phyloP scores from a whole-genome alignment of 129 eudicot species.

The Flaveria bidentis region DNA sequence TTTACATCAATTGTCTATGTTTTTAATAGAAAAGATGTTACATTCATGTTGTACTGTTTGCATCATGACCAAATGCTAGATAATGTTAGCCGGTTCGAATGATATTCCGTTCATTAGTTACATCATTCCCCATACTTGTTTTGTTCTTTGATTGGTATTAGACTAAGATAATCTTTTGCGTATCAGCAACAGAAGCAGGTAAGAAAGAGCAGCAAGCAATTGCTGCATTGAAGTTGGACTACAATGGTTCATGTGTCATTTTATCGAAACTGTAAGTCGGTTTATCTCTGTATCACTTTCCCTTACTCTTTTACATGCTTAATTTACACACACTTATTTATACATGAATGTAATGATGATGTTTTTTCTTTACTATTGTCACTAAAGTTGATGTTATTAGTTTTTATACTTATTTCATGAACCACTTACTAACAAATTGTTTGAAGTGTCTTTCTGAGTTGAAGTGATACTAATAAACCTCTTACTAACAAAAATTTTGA shows the following conservation, averaged over 20 bases:
- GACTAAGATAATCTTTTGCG: not conserved
- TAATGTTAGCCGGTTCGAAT: not conserved
- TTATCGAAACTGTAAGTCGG: constrained; percentile 38
- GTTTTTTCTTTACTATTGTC: no score
- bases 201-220: constrained; percentile 7
- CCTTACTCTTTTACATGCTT: not conserved
- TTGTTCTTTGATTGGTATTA: not conserved
- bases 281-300: not conserved
- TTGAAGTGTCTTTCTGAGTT: not conserved
- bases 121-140: not conserved
- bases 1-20: not conserved
- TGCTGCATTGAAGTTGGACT: constrained; percentile 8
- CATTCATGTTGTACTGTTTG: not conserved
- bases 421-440: no score
- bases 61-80: no score
- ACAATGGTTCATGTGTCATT: constrained; percentile 32
- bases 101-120: not conserved
- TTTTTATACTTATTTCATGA: no score
- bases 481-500: no score
- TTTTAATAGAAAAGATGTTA: not conserved
- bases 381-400: no score
- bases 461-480: not conserved
- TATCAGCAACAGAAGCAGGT: constrained; percentile 3
- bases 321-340: not conserved
- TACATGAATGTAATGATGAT: not conserved